phyloP scores from a whole-genome alignment of 1,284 basidiomycete genomes.

The Phaffia rhodozyma region DNA sequence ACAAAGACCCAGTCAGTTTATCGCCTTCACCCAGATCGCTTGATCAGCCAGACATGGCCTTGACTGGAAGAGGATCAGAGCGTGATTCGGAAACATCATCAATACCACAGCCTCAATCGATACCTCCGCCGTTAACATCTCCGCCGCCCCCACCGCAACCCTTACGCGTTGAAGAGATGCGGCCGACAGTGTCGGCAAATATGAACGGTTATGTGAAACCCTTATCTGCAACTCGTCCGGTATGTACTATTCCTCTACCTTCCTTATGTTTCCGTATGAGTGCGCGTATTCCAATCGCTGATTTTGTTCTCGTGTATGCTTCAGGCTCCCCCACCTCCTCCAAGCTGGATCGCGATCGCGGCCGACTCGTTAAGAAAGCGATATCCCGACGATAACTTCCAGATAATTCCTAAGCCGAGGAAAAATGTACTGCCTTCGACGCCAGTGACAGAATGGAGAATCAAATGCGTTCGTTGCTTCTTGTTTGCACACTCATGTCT shows the following conservation, averaged over 20 bases:
- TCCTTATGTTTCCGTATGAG: too few relatives aligned
- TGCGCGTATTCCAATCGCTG: not conserved
- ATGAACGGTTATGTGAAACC: too few relatives aligned
- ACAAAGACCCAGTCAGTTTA: too few relatives aligned
- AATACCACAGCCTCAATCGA: too few relatives aligned
- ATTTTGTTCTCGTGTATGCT: conserved; percentile 1
- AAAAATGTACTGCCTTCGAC: conserved; percentile 25
- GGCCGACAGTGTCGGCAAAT: too few relatives aligned
- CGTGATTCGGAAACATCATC: too few relatives aligned
- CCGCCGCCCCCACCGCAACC: too few relatives aligned
- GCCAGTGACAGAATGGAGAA: conserved; percentile 62
- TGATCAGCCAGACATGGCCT: too few relatives aligned
- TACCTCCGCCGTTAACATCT: too few relatives aligned
- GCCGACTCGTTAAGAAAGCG: conserved; percentile 52
- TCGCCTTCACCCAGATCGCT: too few relatives aligned
- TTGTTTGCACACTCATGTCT: not conserved
- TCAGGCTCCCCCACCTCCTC: conserved; percentile 36
- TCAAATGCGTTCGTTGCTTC: conserved; percentile 56
- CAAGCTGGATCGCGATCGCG: conserved; percentile 57
- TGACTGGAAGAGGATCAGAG: too few relatives aligned
- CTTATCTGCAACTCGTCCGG: not conserved
- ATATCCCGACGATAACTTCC: conserved; percentile 75
- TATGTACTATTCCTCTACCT: not conserved
- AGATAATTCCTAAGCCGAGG: conserved; percentile 48
- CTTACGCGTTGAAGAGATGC: too few relatives aligned